These are phyloP conservation scores for Blastocladiella emersonii DNA, from an alignment of 371 early-diverging fungal genomes.

Conservation along the genomic window DNA sequence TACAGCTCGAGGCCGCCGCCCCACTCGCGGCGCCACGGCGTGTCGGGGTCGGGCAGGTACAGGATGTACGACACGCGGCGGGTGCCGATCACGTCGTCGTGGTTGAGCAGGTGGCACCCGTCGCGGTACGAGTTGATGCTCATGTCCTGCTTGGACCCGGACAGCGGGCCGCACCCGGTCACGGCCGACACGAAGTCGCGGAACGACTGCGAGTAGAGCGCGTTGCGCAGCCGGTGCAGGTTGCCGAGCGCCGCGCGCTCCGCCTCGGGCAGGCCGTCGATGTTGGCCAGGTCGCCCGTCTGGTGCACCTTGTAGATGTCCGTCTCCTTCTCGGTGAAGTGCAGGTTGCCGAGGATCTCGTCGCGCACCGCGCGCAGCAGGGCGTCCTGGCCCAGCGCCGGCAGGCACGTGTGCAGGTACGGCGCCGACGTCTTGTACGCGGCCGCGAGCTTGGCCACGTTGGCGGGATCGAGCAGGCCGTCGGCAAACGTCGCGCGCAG, in stretches of 20 bases:
- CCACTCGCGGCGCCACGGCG: conserved; percentile 35
- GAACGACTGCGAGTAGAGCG: conserved; percentile 52
- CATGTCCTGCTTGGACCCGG: conserved; percentile 50
- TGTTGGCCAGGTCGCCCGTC: conserved; percentile 64
- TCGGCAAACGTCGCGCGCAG: neutral
- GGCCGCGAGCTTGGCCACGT: neutral
- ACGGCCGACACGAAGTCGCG: conserved; percentile 44
- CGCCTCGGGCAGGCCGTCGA: conserved; percentile 45
- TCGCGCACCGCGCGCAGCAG: conserved; percentile 42
- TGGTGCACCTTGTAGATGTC: conserved; percentile 65
- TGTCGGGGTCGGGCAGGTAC: conserved; percentile 54
- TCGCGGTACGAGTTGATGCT: conserved; percentile 40
- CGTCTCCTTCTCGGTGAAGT: conserved; percentile 58
- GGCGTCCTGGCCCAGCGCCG: conserved; percentile 36
- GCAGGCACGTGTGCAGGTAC: conserved; percentile 47
- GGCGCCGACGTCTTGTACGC: conserved; percentile 29
- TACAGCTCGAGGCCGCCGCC: conserved; percentile 64
- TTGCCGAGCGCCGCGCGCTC: conserved; percentile 33
- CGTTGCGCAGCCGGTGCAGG: conserved; percentile 45
- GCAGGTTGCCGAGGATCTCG: conserved; percentile 43
- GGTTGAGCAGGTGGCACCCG: conserved; percentile 57
- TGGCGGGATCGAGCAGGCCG: neutral
- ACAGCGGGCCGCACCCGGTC: conserved; percentile 52
- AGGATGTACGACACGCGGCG: conserved; percentile 58
- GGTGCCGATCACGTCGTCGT: conserved; percentile 69